phyloP scores from a whole-genome alignment of 1,284 basidiomycete species.

The Sanghuangporus sanghuang region DNA sequence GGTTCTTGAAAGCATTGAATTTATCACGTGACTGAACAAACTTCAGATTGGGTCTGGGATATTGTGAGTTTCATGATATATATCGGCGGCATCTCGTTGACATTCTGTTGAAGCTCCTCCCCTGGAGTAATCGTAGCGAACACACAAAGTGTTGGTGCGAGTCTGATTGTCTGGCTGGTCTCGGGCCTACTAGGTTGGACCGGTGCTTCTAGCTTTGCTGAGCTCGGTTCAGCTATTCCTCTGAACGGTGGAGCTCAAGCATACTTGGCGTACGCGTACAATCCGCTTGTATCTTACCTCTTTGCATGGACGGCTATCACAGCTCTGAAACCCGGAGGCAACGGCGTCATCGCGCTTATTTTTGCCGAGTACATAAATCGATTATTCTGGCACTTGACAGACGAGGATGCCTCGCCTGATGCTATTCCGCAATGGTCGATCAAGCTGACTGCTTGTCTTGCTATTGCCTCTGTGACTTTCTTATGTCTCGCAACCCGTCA shows the following conservation, averaged over 20 bases:
- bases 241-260: slow-evolving; percentile 90
- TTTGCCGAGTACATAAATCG: slow-evolving; percentile 87
- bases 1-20: too few species aligned
- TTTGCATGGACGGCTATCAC: slow-evolving; percentile 90
- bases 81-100: neutral
- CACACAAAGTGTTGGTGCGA: slow-evolving; percentile 81
- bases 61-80: slow-evolving; percentile 50
- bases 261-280: slow-evolving; percentile 87
- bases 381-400: slow-evolving; percentile 63
- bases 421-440: slow-evolving; percentile 90
- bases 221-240: slow-evolving; percentile 80
- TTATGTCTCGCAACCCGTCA: slow-evolving; percentile 79
- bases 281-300: slow-evolving; percentile 80
- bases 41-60: slow-evolving; percentile 86
- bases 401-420: slow-evolving; percentile 62
- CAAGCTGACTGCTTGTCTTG: slow-evolving; percentile 78
- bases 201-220: slow-evolving; percentile 87
- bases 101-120: slow-evolving; percentile 54
- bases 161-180: slow-evolving; percentile 73
- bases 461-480: slow-evolving; percentile 67
- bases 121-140: slow-evolving; percentile 89
- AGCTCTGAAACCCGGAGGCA: slow-evolving; percentile 76
- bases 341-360: slow-evolving; percentile 67
- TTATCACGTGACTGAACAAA: slow-evolving; percentile 14
- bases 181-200: slow-evolving; percentile 89